Base-by-base conservation (phyloP, 371 early-diverging fungal genomes). In the Rhizopus stolonifer region DNA sequence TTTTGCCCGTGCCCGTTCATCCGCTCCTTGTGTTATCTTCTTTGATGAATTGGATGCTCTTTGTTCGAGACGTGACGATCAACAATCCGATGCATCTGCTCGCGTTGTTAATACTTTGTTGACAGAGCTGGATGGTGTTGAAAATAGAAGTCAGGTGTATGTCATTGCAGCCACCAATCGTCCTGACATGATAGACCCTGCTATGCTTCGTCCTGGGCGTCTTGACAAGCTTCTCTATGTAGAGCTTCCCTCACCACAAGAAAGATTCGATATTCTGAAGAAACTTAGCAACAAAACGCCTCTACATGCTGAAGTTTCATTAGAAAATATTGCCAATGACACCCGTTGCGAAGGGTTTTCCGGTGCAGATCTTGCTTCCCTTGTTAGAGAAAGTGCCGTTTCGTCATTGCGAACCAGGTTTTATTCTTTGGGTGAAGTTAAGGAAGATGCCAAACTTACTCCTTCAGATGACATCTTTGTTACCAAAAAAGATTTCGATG, bases 1-100 rank as follows among this genome's bases (percentile, higher is more conserved):
- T 18, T 99, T 99, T 83, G 85, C 92, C 3, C 84, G 96, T 29
- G 99, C 99, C 8, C 85, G 94, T 52, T 89, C 95, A 26, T 96
- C 90, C 4, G 83, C 88, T 18, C 99, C 98, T 33, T 99, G 96
- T 63, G 90, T 99, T 13, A 91, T 99, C 34, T 98, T 99, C 65
- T 99, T 99, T 79, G 99, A 99, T 67, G 99, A 99, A 74, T 80
- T 99, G 33, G 99, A 99, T 72, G 99, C 99, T 0, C 77, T 99
- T 25, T 97, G 85, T 54, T 69, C 84, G 25, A 70, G 79, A 49
- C 81, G 87, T 55, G 85, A 87, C 53, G 91, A 92, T 40, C 80
- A 88, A 36, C 90, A 92, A 82, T 89, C 90, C 11, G 94, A 94
- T 54, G 86, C 92, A 0, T 84, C 94, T 2, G 92, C 96, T 5